These are phyloP conservation scores for Chaetomiaceae sp. DNA, from an alignment of 2,329 filamentous ascomycete species.

Conservation along the genomic window DNA sequence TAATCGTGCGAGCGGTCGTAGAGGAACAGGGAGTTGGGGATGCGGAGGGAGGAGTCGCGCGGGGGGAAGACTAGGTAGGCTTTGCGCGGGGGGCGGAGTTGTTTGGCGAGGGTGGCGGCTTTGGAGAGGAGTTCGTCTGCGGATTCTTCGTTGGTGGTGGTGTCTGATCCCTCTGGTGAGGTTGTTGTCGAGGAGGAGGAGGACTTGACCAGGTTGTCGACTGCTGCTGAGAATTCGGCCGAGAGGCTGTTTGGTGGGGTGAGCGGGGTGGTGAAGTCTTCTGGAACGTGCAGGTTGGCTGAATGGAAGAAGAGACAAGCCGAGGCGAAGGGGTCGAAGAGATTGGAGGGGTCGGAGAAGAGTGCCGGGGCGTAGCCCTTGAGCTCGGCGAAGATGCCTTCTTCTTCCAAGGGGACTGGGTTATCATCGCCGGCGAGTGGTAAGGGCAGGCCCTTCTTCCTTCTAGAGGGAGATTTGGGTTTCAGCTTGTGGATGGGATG, in stretches of 20 bases:
- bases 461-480: not conserved
- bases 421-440: conserved; percentile 5
- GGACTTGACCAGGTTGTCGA: conserved; percentile 11
- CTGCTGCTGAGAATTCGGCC: conserved; percentile 8
- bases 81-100: conserved; percentile 31
- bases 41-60: conserved; percentile 40
- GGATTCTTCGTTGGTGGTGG: conserved; percentile 3
- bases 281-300: conserved; percentile 43
- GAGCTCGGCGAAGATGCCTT: conserved; percentile 36
- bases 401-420: conserved; percentile 24
- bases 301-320: conserved; percentile 55
- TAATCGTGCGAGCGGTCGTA: conserved; percentile 33
- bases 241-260: not conserved
- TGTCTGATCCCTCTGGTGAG: conserved; percentile 2
- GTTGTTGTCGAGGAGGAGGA: not conserved
- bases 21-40: conserved; percentile 47
- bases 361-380: conserved; percentile 35
- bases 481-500: conserved; percentile 40
- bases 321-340: conserved; percentile 59
- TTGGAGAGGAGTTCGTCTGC: conserved; percentile 4
- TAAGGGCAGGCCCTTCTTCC: not conserved
- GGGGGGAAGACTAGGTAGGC: conserved; percentile 47
- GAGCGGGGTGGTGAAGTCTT: conserved; percentile 34
- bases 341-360: conserved; percentile 44
- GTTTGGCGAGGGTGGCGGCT: conserved; percentile 4